Evolutionary conservation across 1,139 yeast genomes (phyloP), one percentile per base, ranked within the genome.

Genomic region (Yamadazyma spencermartinsiae): DNA sequence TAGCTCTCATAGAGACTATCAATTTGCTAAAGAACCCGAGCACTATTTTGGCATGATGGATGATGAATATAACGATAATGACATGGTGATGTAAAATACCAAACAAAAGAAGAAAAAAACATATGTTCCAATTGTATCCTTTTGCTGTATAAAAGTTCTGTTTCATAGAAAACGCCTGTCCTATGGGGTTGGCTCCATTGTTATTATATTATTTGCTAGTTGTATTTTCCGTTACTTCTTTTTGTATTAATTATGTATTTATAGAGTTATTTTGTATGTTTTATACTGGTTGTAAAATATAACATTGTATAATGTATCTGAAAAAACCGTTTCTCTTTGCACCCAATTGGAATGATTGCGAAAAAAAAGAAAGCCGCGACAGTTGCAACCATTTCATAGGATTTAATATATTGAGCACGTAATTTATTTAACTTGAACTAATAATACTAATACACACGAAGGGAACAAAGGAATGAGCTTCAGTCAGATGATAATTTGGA

Each of bases 31-130:
- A 40, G 73, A 68, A 43, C 74, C 64, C 18, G 73, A 68, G 41
- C 62, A 68, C 45, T 68, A 67, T 44, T 65, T 68, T 48, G 73
- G 72, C 6, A 63, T 62, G 60, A 50, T 45, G 10, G 50, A 61
- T 43, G 63, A 52, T 27, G 56, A 52, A 20, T 35, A 19, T 24
- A 40, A 36, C 21, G 42, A 37, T 21, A 38, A 38, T 24, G 47
- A 43, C 14, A 31, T 43, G 32, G 8, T 37, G 24, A 40, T 36
- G 38, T 43, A 17, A 28, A 5, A 13, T 10, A 12, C 9, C 21
- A n/a, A 10, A 15, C 4, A 27, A 27, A 27, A 27, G 6, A 14
- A n/a, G 6, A 27, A 8, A 12, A 12, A 12, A 27, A 13, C 7
- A 13, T 8, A 11, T 5, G 5, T 12, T 12, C n/a, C 14, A 25